Base-by-base conservation (phyloP, 2,329 filamentous ascomycete species). In the Thelonectria olida region DNA sequence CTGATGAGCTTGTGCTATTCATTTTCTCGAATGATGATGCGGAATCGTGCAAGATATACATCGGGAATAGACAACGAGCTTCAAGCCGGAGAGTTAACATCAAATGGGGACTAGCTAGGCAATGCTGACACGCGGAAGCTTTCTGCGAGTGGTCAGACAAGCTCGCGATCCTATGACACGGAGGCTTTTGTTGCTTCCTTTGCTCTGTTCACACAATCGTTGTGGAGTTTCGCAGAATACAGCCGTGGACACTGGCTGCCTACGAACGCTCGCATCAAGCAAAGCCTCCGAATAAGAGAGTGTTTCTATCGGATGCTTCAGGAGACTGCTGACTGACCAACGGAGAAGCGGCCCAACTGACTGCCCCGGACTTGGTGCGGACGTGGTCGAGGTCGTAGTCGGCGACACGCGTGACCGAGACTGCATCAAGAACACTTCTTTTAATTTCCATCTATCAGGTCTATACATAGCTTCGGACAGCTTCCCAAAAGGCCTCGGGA, bases 401-500 rank as follows among this genome's bases (percentile, higher is more conserved):
- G n/a, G n/a, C n/a, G n/a, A n/a, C n/a, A n/a, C n/a, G n/a, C n/a
- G n/a, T n/a, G n/a, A n/a, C n/a, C n/a, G n/a, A n/a, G n/a, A n/a
- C n/a, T n/a, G n/a, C n/a, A n/a, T n/a, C n/a, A n/a, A n/a, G n/a
- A n/a, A n/a, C n/a, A n/a, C n/a, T n/a, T n/a, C 2, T 34, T 10
- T 12, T 13, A 34, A 4, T 13, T 34, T 52, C 23, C 41, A 27
- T 28, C 44, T 7, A 9, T 17, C n/a, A 38, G 10, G 48, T 36
- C 53, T 55, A 84, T 60, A 92, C 67, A 64, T 91, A 92, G 8
- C 75, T 79, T 41, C 81, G 78, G 2, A 95, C 80, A 45, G 86
- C 86, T 25, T 84, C 79, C 73, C 89, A 89, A 73, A 94, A 93
- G 4, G 83, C 87, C 58, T 81, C 78, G 0, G 91, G 89, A 66